phyloP scores from a whole-genome alignment of 805 yeast species.

The Ogataea philodendri region DNA sequence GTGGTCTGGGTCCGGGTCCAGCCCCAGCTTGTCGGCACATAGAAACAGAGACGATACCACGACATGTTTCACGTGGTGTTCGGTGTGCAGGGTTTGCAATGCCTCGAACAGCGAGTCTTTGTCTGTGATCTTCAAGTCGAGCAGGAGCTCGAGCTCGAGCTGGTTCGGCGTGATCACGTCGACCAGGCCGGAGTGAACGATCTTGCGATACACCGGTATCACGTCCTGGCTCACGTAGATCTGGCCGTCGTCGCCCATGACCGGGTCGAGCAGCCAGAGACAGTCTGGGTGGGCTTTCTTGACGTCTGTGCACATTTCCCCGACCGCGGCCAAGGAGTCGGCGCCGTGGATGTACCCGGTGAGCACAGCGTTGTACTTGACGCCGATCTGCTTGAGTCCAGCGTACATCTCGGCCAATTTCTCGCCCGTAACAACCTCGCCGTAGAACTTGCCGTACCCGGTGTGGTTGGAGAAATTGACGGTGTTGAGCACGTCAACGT shows the following conservation, averaged over 20 bases:
- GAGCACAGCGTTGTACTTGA: slow-evolving; percentile 52
- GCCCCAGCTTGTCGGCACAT: slow-evolving; percentile 20
- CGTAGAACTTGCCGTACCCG: slow-evolving; percentile 59
- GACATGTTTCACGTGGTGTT: slow-evolving; percentile 53
- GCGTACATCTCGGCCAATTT: slow-evolving; percentile 39
- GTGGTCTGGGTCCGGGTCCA: slow-evolving; percentile 7
- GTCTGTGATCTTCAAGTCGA: slow-evolving; percentile 40
- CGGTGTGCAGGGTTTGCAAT: slow-evolving; percentile 44
- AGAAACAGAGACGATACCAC: slow-evolving; percentile 59
- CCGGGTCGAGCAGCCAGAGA: slow-evolving; percentile 70
- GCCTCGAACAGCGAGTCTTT: slow-evolving; percentile 44
- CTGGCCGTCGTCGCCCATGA: slow-evolving; percentile 76
- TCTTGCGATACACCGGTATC: slow-evolving; percentile 55
- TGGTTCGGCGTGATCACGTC: slow-evolving; percentile 88
- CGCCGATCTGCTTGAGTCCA: slow-evolving; percentile 36
- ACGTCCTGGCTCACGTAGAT: slow-evolving; percentile 59
- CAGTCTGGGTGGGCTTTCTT: slow-evolving; percentile 36
- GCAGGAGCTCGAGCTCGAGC: slow-evolving; percentile 75
- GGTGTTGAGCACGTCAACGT: slow-evolving; percentile 63
- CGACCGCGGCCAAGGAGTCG: slow-evolving; percentile 44
- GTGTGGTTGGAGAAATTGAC: slow-evolving; percentile 71
- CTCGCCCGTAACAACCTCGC: slow-evolving; percentile 42
- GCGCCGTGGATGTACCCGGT: slow-evolving; percentile 71
- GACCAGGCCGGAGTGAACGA: slow-evolving; percentile 46
- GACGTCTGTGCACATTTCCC: slow-evolving; percentile 34